phyloP scores from a whole-genome alignment of 495 filamentous ascomycete genomes.

The Penicillium pulvis region DNA sequence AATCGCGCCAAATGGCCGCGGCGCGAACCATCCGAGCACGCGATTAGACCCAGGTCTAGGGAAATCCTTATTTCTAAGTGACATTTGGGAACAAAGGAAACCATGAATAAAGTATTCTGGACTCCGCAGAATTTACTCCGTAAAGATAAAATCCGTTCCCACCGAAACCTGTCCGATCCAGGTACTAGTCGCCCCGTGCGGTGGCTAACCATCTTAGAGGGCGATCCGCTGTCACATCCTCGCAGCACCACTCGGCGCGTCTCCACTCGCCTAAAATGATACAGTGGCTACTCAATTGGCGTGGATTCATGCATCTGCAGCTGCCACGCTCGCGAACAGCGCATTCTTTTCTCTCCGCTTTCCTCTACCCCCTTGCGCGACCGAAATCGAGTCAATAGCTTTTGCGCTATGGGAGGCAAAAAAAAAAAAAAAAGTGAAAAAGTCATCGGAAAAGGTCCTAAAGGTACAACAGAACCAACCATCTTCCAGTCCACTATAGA shows the following conservation, averaged over 20 bases:
- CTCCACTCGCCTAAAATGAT: slow-evolving; percentile 32
- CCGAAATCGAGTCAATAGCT: slow-evolving; percentile 1
- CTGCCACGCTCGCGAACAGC: slow-evolving; percentile 46
- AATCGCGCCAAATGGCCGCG: slow-evolving; percentile 2
- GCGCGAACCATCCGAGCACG: slow-evolving; percentile 21
- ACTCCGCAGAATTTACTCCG: not conserved
- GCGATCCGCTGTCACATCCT: slow-evolving; percentile 47
- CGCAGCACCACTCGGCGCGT: slow-evolving; percentile 30
- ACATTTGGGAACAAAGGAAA: not conserved
- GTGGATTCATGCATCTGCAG: slow-evolving; percentile 32
- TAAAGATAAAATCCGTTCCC: not conserved
- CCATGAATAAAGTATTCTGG: not conserved
- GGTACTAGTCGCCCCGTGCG: slow-evolving; percentile 28
- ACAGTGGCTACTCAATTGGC: slow-evolving; percentile 30
- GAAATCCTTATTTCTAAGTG: not conserved
- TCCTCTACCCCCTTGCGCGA: slow-evolving; percentile 21
- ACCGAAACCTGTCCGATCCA: slow-evolving; percentile 21
- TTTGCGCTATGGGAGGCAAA: not conserved
- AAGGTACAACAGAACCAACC: slow-evolving; percentile 1
- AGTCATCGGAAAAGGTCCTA: not conserved
- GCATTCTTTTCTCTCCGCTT: slow-evolving; percentile 21
- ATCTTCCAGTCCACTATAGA: slow-evolving; percentile 15
- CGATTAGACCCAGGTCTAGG: not conserved
- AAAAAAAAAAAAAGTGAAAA: not conserved
- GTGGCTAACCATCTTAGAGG: slow-evolving; percentile 30